Percentiles rank a stretch among this genome's conserved stretches.
These are phyloP conservation scores for Thalassiosira profunda DNA, from an alignment of 108 stramenopile species.

Conservation along the genomic window DNA sequence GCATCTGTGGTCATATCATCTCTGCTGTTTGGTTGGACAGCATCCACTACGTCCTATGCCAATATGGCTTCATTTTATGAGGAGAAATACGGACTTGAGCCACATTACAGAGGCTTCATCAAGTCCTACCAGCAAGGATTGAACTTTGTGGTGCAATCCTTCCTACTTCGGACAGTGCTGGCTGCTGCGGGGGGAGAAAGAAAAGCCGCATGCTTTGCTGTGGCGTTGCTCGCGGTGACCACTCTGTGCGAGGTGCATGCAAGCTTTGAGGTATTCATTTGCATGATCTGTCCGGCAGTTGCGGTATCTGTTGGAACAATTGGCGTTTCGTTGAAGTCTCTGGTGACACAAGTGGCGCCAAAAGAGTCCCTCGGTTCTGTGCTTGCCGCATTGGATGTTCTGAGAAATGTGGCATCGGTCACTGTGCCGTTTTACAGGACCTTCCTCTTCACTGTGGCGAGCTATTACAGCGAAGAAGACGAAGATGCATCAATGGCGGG, in stretches of 20 bases:
- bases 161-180: conserved; percentile 52
- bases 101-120: conserved; percentile 76
- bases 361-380: conserved; percentile 75
- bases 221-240: conserved; percentile 51
- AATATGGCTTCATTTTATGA: conserved; percentile 80
- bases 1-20: conserved; percentile 58
- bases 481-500: conserved; percentile 54
- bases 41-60: conserved; percentile 66
- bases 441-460: conserved; percentile 53
- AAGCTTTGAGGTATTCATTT: conserved; percentile 46
- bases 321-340: conserved; percentile 57
- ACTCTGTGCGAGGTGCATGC: conserved; percentile 46
- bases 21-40: conserved; percentile 63
- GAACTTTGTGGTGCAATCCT: conserved; percentile 64
- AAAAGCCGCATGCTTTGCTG: conserved; percentile 44
- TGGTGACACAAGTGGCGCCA: conserved; percentile 69
- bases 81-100: conserved; percentile 77
- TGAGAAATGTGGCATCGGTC: conserved; percentile 74
- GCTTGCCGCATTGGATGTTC: conserved; percentile 76
- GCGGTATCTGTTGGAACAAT: conserved; percentile 57
- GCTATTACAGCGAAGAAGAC: conserved; percentile 5
- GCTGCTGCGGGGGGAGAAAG: conserved; percentile 56
- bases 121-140: conserved; percentile 65
- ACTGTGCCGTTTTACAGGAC: conserved; percentile 86
- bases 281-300: conserved; percentile 57